Evolutionary conservation across 2,329 filamentous ascomycete genomes (phyloP).

Genomic region (Venturia oleaginea): DNA sequence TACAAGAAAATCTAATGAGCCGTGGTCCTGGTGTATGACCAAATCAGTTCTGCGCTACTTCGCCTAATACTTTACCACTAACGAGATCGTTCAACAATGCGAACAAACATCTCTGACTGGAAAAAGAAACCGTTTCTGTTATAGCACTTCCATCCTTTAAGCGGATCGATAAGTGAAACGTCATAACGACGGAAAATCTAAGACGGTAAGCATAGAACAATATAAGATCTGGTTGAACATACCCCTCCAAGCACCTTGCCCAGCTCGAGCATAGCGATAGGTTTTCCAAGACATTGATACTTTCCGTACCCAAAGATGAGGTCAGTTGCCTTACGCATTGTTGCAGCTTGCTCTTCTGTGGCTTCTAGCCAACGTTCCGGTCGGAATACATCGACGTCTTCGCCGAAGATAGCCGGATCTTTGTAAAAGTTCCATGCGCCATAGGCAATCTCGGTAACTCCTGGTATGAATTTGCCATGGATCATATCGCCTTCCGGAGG

Average conservation of each 20-base stretch:
- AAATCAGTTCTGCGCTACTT: not conserved
- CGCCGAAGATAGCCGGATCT: constrained; percentile 8
- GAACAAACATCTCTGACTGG: constrained; percentile 12
- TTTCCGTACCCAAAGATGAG: constrained; percentile 28
- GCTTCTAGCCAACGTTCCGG: constrained; percentile 41
- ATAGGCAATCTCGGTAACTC: constrained; percentile 8
- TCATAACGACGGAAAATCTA: constrained; percentile 12
- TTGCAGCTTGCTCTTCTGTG: constrained; percentile 19
- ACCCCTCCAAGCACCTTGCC: constrained; percentile 36
- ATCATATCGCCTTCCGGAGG: constrained; percentile 10
- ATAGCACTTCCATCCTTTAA: constrained; percentile 12
- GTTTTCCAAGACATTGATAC: constrained; percentile 27
- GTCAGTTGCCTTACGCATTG: constrained; percentile 20
- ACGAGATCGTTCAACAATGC: not conserved
- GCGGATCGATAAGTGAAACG: constrained; percentile 7
- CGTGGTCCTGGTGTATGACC: not conserved
- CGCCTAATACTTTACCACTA: not conserved
- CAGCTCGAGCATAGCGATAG: constrained; percentile 28
- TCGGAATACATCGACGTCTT: constrained; percentile 37
- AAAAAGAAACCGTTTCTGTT: constrained; percentile 13
- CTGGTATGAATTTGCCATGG: constrained; percentile 10
- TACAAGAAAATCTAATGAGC: not conserved
- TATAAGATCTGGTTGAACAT: not conserved
- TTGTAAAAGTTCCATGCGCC: constrained; percentile 31
- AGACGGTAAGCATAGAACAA: not conserved